Base-by-base conservation (phyloP, 2,329 filamentous ascomycete species). In the Talaromyces sp. region DNA sequence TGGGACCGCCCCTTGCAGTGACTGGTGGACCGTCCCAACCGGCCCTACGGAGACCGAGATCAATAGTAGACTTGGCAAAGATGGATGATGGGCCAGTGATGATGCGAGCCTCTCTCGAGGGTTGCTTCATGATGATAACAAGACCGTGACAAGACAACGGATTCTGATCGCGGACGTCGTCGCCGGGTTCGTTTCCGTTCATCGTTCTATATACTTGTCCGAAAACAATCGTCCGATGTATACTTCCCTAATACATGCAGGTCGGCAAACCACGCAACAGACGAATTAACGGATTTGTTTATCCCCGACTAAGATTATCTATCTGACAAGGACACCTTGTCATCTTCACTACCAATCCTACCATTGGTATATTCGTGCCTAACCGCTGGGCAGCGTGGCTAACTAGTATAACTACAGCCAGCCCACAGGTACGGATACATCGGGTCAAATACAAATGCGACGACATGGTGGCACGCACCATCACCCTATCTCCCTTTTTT, bases 31-130 rank as follows among this genome's bases (percentile, higher is more conserved):
- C 50, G 50, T 53, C 50, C 50, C 50, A 53, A 53, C 50, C 50
- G 50, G 50, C 50, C 50, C 50, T 31, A 53, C 50, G 50, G 50
- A 53, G 50, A 31, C 50, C 50, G 50, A 53, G 50, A 53, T 53
- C 50, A 53, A 31, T 28, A 28, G 23, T 51, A 28, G 27, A 10
- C 44, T 51, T 51, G 44, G 44, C 36, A 5, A 6, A 14, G 16
- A n/a, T 40, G 36, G 36, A 40, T 40, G 36, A 40, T 40, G 36
- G 36, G 36, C 36, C 14, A 40, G 36, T 40, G 36, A 5, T 40
- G 36, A 40, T 40, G 36, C 36, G 36, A 40, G 36, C 36, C 36
- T 40, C 36, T 40, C 5, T 14, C 36, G 36, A 40, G 36, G 16
- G 14, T n/a, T n/a, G 5, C 16, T 7, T 16, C 33, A 36, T 36